These are phyloP conservation scores for Penicillium steckii DNA, from an alignment of 495 filamentous ascomycete genomes.

Conservation along the genomic window DNA sequence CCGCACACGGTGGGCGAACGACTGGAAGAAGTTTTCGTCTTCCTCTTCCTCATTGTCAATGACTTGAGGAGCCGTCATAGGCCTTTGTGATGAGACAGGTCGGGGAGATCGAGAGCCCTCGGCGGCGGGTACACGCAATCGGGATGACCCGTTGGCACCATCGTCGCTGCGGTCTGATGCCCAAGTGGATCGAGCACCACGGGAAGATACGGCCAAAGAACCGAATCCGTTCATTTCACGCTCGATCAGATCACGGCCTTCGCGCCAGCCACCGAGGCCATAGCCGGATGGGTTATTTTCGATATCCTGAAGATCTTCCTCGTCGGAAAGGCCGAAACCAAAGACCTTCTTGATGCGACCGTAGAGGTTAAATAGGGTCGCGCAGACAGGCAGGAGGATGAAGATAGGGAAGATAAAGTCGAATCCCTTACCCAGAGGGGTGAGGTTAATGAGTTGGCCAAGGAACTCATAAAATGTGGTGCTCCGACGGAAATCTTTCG, in stretches of 20 bases:
- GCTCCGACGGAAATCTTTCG: constrained; percentile 57
- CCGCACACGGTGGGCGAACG: constrained; percentile 77
- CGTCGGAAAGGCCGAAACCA: constrained; percentile 74
- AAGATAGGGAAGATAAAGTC: constrained; percentile 85
- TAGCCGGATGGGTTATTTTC: constrained; percentile 61
- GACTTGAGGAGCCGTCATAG: constrained; percentile 29
- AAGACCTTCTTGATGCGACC: constrained; percentile 72
- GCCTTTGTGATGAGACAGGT: constrained; percentile 24
- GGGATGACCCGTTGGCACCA: constrained; percentile 26
- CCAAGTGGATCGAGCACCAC: constrained; percentile 34
- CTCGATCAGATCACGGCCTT: constrained; percentile 91
- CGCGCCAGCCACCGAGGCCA: constrained; percentile 84
- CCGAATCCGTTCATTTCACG: constrained; percentile 71
- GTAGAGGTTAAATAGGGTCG: constrained; percentile 84
- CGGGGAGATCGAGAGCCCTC: constrained; percentile 31
- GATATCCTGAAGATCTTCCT: constrained; percentile 67
- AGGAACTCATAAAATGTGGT: constrained; percentile 89
- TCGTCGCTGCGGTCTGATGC: constrained; percentile 25
- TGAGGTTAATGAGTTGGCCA: constrained; percentile 80
- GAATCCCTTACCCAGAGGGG: constrained; percentile 78
- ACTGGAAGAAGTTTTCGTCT: constrained; percentile 78
- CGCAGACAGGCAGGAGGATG: constrained; percentile 78
- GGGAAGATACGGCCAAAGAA: constrained; percentile 46
- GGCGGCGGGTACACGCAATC: constrained; percentile 29
- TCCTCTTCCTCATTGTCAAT: constrained; percentile 59